Conservation (phyloP, 2,329 filamentous ascomycete genomes). For the Aureobasidium sp. region DNA sequence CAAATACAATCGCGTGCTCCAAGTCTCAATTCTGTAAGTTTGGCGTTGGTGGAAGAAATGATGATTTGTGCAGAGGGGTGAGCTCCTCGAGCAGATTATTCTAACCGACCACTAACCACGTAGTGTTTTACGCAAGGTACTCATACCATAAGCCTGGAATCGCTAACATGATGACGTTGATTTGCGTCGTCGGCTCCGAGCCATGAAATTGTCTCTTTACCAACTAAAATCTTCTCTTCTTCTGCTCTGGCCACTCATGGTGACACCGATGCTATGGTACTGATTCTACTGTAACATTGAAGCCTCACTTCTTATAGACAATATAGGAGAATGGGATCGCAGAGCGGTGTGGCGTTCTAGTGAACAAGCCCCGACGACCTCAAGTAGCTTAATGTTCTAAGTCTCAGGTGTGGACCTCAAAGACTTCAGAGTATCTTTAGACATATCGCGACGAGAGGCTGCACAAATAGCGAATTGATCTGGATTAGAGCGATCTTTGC, state of each 20-base stretch:
- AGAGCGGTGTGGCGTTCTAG: neutral
- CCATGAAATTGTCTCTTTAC: neutral
- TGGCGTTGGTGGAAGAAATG: neutral
- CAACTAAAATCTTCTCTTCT: neutral
- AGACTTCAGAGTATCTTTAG: no score
- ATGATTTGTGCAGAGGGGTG: neutral
- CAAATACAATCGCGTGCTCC: conserved; percentile 1
- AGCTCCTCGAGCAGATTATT: neutral
- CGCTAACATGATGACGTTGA: neutral
- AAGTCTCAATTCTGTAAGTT: neutral
- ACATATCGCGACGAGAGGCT: no score
- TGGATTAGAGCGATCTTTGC: no score
- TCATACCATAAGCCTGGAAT: neutral
- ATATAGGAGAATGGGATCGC: neutral
- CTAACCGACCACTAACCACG: neutral
- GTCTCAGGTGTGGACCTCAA: no score
- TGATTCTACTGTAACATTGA: neutral
- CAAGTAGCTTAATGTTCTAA: no score
- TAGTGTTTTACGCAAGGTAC: neutral
- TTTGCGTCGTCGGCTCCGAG: neutral
- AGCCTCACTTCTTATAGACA: neutral
- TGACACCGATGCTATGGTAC: neutral
- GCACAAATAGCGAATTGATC: no score
- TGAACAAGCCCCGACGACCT: no score
- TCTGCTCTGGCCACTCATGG: neutral